These are phyloP conservation scores for Pythium biforme DNA, from an alignment of 352 stramenopile species.

Conservation along the genomic window DNA sequence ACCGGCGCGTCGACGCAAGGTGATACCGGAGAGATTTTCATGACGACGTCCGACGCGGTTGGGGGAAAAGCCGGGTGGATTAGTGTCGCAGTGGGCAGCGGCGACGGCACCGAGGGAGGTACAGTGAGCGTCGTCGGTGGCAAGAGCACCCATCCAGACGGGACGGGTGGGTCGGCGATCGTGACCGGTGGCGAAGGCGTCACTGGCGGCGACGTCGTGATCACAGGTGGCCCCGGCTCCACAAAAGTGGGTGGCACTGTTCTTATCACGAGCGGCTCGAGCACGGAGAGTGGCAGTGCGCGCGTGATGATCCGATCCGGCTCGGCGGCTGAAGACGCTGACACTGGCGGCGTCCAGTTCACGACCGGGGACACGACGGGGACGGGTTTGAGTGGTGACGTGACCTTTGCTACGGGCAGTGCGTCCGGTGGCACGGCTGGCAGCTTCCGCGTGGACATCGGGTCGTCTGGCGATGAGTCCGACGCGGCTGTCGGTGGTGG, in stretches of 20 bases:
- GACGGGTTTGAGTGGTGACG: conserved; percentile 39
- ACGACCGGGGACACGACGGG: conserved; percentile 24
- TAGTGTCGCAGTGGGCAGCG: conserved; percentile 29
- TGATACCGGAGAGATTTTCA: conserved; percentile 30
- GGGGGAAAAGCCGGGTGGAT: conserved; percentile 31
- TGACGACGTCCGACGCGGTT: conserved; percentile 28
- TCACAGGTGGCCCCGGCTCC: conserved; percentile 25
- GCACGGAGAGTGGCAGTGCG: conserved; percentile 12
- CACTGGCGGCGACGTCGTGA: conserved; percentile 29
- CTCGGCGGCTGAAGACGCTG: conserved; percentile 20
- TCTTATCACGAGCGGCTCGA: conserved; percentile 27
- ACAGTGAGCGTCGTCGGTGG: conserved; percentile 27
- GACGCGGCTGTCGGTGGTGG: conserved; percentile 20
- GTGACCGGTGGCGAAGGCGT: conserved; percentile 29
- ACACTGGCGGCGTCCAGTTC: conserved; percentile 37
- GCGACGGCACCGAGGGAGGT: conserved; percentile 16
- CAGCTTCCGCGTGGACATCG: conserved; percentile 38
- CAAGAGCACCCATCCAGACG: conserved; percentile 27
- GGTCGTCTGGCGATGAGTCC: conserved; percentile 28
- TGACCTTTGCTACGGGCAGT: conserved; percentile 36
- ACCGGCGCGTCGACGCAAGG: conserved; percentile 4
- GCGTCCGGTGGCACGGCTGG: conserved; percentile 30
- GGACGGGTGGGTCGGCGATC: conserved; percentile 32
- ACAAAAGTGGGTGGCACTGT: conserved; percentile 25
- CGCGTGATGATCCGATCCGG: conserved; percentile 30